A percentile compares a stretch with the other conserved stretches of the same genome.
Evolutionary conservation across 352 stramenopile genomes (phyloP).

Genomic region (Globisporangium emineosum): DNA sequence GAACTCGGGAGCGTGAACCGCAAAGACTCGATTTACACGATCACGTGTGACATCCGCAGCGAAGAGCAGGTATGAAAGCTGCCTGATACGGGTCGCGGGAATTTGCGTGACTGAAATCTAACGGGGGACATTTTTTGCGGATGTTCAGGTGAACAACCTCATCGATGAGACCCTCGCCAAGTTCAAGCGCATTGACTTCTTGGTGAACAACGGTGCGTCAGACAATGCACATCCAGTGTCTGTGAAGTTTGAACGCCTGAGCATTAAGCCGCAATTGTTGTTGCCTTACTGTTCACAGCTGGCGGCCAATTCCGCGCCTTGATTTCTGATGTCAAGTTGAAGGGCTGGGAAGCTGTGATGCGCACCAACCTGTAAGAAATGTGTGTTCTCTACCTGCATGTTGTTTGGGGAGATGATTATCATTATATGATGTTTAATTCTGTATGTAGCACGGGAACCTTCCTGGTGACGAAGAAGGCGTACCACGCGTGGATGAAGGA

Average conservation of each 20-base stretch:
- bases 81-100: background rate
- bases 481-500: conserved; percentile 93
- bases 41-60: conserved; percentile 76
- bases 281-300: no score
- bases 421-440: no score
- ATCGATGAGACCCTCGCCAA: conserved; percentile 69
- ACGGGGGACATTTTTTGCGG: background rate
- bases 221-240: background rate
- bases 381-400: background rate
- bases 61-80: conserved; percentile 42
- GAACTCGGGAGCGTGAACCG: conserved; percentile 36
- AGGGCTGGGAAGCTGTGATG: conserved; percentile 91
- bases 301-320: conserved; percentile 91
- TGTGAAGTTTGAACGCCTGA: background rate
- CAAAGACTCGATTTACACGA: conserved; percentile 41
- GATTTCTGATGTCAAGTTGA: conserved; percentile 86
- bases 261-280: background rate
- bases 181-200: conserved; percentile 85
- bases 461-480: conserved; percentile 90
- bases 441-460: conserved; percentile 82
- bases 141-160: conserved; percentile 55
- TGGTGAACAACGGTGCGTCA: conserved; percentile 89
- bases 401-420: background rate
- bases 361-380: conserved; percentile 83
- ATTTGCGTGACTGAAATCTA: background rate